Base-by-base conservation (phyloP, 1,284 basidiomycete species). In the Austroboletus niveus region DNA sequence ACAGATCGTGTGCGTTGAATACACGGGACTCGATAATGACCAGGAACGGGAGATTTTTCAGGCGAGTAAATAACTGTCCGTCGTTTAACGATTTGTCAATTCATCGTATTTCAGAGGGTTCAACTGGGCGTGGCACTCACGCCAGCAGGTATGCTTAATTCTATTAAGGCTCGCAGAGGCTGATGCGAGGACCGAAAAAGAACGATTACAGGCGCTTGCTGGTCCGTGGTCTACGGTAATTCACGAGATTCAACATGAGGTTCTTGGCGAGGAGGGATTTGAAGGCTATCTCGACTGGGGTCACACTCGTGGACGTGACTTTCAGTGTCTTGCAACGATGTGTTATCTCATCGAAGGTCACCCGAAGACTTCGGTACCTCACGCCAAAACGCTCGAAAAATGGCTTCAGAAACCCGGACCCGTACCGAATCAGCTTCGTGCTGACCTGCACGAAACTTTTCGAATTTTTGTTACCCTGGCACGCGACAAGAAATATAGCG, bases 1-100 rank as follows among this genome's bases (percentile, higher is more conserved):
- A 57, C 77, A 80, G 48, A 70, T 80, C 14, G 74, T 75, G 15
- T 81, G 79, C 51, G 72, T 80, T 9, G 77, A 81, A 55, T 81
- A 80, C 53, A 60, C 62, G 4, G 72, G 73, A 27, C 60, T 81
- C 38, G 63, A 57, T 10, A 43, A 48, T 34, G 66, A 69, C 34
- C 67, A 70, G 45, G 70, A 70, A 44, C 64, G 68, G 40, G 68
- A 70, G 38, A 69, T 70, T 39, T 70, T 72, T 48, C 65, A 54
- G 67, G 74, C 45, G 62, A 62, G 51, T 61, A 30, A 53, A 1
- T 27, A 29, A 29, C 7, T 31, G 24, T 42, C 17, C 11, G 17
- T 10, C 20, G 0, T 42, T 20, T 7, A 14, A 32, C 31, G 29
- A 10, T 2, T 43, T 31, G n/a, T 14, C 10, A 12, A 27, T 44